phyloP scores from a whole-genome alignment of 169 alveolate genomes.

The Besnoitia besnoiti region DNA sequence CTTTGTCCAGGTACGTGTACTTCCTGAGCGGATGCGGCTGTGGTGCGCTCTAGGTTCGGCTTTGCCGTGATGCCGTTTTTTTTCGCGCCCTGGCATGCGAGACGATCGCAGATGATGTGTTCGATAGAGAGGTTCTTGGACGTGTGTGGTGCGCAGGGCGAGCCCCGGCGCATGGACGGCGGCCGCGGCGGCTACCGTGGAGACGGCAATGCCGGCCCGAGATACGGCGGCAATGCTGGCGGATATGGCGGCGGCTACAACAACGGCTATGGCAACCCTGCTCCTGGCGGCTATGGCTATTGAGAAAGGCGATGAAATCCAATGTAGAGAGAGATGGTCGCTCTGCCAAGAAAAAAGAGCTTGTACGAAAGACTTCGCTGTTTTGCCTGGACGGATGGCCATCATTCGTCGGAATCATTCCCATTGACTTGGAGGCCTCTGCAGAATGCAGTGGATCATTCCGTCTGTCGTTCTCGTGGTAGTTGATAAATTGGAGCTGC shows the following conservation, averaged over 20 bases:
- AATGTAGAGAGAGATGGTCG: not conserved
- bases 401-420: not conserved
- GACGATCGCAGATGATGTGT: constrained; percentile 42
- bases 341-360: not conserved
- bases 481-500: not conserved
- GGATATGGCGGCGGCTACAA: constrained; percentile 8
- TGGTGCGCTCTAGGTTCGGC: too few relatives aligned
- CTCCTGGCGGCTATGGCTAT: constrained; percentile 42
- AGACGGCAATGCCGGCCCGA: constrained; percentile 45
- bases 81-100: not conserved
- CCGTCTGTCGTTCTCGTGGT: constrained; percentile 9
- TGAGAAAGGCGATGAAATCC: not conserved
- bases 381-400: not conserved
- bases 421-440: not conserved
- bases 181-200: constrained; percentile 58
- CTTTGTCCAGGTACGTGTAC: constrained; percentile 75
- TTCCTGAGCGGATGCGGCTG: too few relatives aligned
- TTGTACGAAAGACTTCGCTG: not conserved
- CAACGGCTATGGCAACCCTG: constrained; percentile 16
- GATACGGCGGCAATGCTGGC: constrained; percentile 35
- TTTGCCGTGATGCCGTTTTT: not conserved
- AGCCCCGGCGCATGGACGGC: constrained; percentile 34
- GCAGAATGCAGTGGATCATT: not conserved
- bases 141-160: constrained; percentile 25
- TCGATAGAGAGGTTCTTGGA: constrained; percentile 35